Percentiles rank a stretch among this genome's conserved stretches.
Conservation (phyloP, 345 rosid species). For the Eucalyptus shirleyi region DNA sequence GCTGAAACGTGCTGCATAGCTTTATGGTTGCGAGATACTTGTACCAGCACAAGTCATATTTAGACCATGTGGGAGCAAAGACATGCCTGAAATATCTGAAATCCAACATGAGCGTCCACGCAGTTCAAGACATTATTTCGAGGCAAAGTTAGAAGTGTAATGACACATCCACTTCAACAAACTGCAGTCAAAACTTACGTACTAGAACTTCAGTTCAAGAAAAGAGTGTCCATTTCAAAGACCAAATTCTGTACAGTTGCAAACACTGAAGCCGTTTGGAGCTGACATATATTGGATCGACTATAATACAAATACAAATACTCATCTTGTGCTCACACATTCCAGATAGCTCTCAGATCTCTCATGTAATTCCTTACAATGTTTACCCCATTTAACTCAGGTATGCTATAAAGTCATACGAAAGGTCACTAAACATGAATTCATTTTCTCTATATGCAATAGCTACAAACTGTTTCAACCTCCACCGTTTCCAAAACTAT, state of each 20-base stretch:
- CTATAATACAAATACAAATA: background rate
- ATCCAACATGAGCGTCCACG: background rate
- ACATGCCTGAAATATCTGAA: background rate
- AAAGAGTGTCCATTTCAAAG: background rate
- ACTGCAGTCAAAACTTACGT: background rate
- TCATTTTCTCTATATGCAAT: background rate
- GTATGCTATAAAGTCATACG: background rate
- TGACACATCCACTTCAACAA: background rate
- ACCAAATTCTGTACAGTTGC: background rate
- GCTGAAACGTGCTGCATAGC: background rate
- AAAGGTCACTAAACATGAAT: background rate
- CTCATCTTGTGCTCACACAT: background rate
- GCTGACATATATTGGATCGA: background rate
- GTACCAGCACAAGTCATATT: background rate
- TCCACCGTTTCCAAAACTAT: background rate
- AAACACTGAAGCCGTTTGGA: background rate
- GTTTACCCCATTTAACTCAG: background rate
- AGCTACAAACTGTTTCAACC: background rate
- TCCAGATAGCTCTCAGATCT: background rate
- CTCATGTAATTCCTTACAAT: background rate
- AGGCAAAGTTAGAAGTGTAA: background rate
- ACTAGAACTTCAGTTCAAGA: background rate
- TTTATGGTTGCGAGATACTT: background rate
- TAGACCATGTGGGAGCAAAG: background rate
- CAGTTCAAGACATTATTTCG: background rate